Percentiles rank a stretch among this genome's conserved stretches.
Evolutionary conservation across 805 yeast genomes (phyloP).

Genomic region (Cyberlindnera americana): DNA sequence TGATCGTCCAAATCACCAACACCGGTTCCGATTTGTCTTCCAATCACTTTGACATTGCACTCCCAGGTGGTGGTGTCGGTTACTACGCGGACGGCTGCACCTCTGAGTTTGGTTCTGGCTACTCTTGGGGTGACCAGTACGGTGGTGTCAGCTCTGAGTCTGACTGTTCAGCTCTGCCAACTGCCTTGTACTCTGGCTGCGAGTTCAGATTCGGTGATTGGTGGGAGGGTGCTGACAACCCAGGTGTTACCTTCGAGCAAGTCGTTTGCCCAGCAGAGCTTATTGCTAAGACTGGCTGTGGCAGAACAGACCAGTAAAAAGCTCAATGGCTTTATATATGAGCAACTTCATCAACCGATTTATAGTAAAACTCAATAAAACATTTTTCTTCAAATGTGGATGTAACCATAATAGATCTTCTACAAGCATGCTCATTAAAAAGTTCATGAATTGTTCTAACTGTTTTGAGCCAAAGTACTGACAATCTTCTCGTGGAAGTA

Average conservation of each 20-base stretch:
- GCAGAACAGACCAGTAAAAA: conserved; percentile 14
- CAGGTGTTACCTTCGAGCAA: conserved; percentile 15
- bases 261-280: conserved; percentile 17
- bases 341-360: too few species aligned
- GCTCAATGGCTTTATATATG: neutral
- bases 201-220: conserved; percentile 16
- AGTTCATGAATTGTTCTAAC: neutral
- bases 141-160: conserved; percentile 14
- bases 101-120: conserved; percentile 12
- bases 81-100: conserved; percentile 11
- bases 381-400: too few species aligned
- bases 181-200: conserved; percentile 12
- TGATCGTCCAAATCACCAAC: conserved; percentile 16
- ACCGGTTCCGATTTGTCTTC: conserved; percentile 12
- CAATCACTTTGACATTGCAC: conserved; percentile 17
- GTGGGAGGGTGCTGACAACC: conserved; percentile 17
- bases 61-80: conserved; percentile 18
- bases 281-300: conserved; percentile 13
- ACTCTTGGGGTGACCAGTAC: conserved; percentile 13
- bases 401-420: too few species aligned
- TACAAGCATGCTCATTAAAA: too few species aligned
- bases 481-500: conserved; percentile 15
- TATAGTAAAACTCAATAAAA: too few species aligned
- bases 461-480: neutral
- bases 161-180: conserved; percentile 9